Conservation (phyloP, 305 asterid species). For the Fraxinus floribunda region DNA sequence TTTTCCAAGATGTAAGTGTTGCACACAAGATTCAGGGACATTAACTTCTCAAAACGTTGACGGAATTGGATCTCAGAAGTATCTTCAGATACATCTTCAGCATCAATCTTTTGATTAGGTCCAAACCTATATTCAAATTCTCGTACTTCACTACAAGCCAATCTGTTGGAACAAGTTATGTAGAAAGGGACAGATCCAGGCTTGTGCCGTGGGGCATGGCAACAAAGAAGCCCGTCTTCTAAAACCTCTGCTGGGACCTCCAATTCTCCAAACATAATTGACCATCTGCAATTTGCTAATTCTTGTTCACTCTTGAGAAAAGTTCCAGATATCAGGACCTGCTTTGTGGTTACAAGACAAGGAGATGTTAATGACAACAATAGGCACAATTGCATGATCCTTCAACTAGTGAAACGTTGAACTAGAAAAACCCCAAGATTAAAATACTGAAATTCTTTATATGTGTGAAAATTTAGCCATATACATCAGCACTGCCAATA, state of each 20-base stretch:
- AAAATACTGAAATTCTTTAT: not conserved
- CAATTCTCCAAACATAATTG: slow-evolving; percentile 89
- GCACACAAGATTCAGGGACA: slow-evolving; percentile 38
- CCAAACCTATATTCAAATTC: slow-evolving; percentile 74
- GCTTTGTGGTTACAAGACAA: slow-evolving; percentile 28
- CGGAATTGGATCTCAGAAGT: slow-evolving; percentile 50
- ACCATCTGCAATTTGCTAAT: slow-evolving; percentile 58
- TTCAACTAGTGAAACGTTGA: slow-evolving; percentile 1
- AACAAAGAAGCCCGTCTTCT: slow-evolving; percentile 68
- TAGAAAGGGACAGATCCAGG: slow-evolving; percentile 78
- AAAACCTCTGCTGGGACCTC: slow-evolving; percentile 83
- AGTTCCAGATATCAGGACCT: slow-evolving; percentile 70
- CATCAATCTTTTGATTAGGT: slow-evolving; percentile 33
- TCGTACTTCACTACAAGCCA: slow-evolving; percentile 88
- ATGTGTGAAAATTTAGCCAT: not conserved
- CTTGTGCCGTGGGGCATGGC: slow-evolving; percentile 69
- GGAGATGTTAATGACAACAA: slow-evolving; percentile 7
- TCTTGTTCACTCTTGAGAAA: slow-evolving; percentile 64
- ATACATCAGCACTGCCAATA: not conserved
- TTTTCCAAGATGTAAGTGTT: slow-evolving; percentile 36
- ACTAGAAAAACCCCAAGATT: slow-evolving; percentile 12
- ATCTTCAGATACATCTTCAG: slow-evolving; percentile 34
- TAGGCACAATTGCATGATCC: not conserved
- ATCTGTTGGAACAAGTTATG: slow-evolving; percentile 77
- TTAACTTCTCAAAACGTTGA: slow-evolving; percentile 58